Base-by-base conservation (phyloP, 768 basidiomycete genomes). In the Neoboletus magnificus region DNA sequence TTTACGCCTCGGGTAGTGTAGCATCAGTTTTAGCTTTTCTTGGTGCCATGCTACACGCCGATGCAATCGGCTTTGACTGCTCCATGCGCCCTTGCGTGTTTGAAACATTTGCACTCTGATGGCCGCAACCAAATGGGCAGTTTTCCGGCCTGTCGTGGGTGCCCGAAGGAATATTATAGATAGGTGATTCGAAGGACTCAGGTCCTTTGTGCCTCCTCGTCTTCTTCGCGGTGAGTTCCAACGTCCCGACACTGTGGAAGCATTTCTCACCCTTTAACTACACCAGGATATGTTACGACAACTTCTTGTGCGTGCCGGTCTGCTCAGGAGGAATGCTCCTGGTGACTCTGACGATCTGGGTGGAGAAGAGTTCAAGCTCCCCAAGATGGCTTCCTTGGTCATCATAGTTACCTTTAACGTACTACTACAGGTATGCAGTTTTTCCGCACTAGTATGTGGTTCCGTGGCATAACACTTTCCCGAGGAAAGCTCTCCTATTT, bases 401-500 rank as follows among this genome's bases (percentile, higher is more conserved):
- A 77, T 82, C 40, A 68, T 83, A 25, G 61, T 84, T 4, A 32
- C 68, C 15, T 72, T 74, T 33, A 82, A 79, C 58, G 61, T 71
- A 0, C 56, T 81, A 43, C 60, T 81, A 22, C 79, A 82, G 73
- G 82, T 82, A 49, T 7, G 71, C 50, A 29, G 1, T 35, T 39
- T 25, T 20, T 1, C 30, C 11, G 6, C 36, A 20, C 16, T 15
- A 10, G 16, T 15, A 15, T 29, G 32, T 37, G 12, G 32, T 9
- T 41, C 12, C 23, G 42, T n/a, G 33, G n/a, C 11, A 20, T 48
- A 15, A 52, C 41, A 11, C 22, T 47, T 39, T 32, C 18, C 25
- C 23, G 12, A 22, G 37, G 1, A 41, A 52, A 87, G 87, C 66
- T 84, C 5, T 81, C 83, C 0, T 87, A 86, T 71, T 89, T 86